phyloP scores from a whole-genome alignment of 768 basidiomycete species.

The Gyrodon lividus region DNA sequence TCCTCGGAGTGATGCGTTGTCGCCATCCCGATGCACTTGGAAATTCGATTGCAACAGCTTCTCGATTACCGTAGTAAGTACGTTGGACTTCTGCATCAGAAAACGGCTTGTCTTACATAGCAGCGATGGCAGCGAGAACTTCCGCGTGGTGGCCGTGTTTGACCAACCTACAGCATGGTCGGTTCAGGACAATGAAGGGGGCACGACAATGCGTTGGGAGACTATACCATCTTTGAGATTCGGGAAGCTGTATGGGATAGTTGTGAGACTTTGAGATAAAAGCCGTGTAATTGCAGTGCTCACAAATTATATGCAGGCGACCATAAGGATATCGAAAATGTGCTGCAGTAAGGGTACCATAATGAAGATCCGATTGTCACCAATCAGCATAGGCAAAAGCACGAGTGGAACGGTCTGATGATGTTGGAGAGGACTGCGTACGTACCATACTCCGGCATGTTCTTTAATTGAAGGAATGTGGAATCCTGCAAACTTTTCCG shows the following conservation, averaged over 20 bases:
- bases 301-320: conserved; percentile 33
- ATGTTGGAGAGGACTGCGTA: too few relatives aligned
- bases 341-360: conserved; percentile 37
- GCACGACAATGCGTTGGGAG: background rate
- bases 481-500: too few relatives aligned
- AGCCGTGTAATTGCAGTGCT: conserved; percentile 10
- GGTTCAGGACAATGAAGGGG: background rate
- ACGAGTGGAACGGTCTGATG: too few relatives aligned
- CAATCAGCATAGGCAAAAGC: too few relatives aligned
- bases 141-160: conserved; percentile 39
- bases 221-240: conserved; percentile 34
- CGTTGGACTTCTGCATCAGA: conserved; percentile 33
- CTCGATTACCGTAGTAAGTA: conserved; percentile 38
- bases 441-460: too few relatives aligned
- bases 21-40: background rate
- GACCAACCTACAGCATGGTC: conserved; percentile 32
- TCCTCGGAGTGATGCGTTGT: conserved; percentile 33
- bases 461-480: too few relatives aligned
- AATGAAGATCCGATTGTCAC: too few relatives aligned
- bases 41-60: conserved; percentile 33
- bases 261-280: background rate
- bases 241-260: conserved; percentile 27
- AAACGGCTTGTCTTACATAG: conserved; percentile 37
- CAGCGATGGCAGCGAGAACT: conserved; percentile 40
- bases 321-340: conserved; percentile 38